Evolutionary conservation across 1,284 basidiomycete species (phyloP), one percentile per base, ranked within the genome.

Genomic region (Pholiota adiposa): DNA sequence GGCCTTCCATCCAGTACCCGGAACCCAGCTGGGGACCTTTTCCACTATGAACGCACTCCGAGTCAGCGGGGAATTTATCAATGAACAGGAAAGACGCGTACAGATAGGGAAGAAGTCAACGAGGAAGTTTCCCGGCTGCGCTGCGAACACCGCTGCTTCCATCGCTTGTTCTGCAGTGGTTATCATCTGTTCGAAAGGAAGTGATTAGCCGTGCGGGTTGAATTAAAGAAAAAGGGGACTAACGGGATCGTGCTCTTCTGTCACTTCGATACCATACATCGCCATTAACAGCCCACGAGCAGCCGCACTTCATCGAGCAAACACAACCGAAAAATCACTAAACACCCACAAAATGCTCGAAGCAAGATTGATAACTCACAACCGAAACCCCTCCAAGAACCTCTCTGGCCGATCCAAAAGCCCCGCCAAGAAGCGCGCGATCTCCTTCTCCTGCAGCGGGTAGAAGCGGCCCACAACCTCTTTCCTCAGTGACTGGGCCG

Each of bases 401-500:
- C 63, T 62, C 7, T 62, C 54, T 0, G 70, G 69, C 18, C 65
- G 53, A n/a, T 58, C 36, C 27, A 71, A 31, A 36, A 71, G 46
- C 9, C 59, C 54, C 12, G 55, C 59, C 11, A 71, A 61, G 56
- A 66, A 71, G 48, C 66, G 57, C 16, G 59, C 52, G 31, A 65
- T 61, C 56, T 67, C 63, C 44, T 63, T 64, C 62, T 69, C 68
- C 48, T 72, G 66, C 16, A 63, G 58, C 1, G 67, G 65, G 34
- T 63, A 61, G 43, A 68, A 66, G 19, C 61, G 58, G 43, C 65
- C 64, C 23, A 69, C 65, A 9, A 55, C 62, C 31, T 67, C 67
- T 41, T 64, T 67, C 34, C 62, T 54, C 51, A 68, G 58, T 0
- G 63, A 60, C 51, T 65, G 63, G 1, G 65, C 62, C 23, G 61